Conservation (phyloP, 441 rosid species). For the Adansonia madagascariensis region DNA sequence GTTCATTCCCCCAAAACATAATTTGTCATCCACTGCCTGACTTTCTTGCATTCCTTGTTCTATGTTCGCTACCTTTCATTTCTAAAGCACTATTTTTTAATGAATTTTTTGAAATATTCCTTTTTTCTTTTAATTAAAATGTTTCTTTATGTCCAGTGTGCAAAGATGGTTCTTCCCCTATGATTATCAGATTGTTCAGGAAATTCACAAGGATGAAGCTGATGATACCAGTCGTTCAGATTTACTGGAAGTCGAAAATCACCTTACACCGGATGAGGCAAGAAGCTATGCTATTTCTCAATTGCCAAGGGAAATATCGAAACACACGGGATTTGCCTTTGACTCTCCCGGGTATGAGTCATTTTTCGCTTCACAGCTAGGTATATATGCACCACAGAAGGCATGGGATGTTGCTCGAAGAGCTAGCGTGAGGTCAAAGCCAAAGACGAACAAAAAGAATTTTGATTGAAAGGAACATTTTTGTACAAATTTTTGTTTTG, state of each 20-base stretch:
- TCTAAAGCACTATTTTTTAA: not conserved
- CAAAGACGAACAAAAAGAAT: constrained; percentile 46
- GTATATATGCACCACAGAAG: constrained; percentile 82
- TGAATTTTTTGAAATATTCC: not conserved
- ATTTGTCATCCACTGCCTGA: too few relatives aligned
- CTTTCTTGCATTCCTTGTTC: not conserved
- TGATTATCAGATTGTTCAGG: constrained; percentile 92
- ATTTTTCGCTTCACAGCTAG: constrained; percentile 65
- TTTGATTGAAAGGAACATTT: constrained; percentile 31
- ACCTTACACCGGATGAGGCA: constrained; percentile 76
- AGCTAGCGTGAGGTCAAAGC: constrained; percentile 74
- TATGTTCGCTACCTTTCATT: not conserved
- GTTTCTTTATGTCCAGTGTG: constrained; percentile 46
- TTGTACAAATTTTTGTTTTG: constrained; percentile 31
- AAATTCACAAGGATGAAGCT: constrained; percentile 74
- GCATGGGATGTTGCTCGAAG: constrained; percentile 98
- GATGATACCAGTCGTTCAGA: constrained; percentile 57
- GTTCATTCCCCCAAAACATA: not conserved
- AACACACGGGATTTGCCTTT: constrained; percentile 92
- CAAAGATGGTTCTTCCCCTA: constrained; percentile 95
- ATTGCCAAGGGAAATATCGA: constrained; percentile 88
- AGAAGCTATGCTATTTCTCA: constrained; percentile 86
- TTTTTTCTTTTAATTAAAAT: not conserved
- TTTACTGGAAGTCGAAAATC: constrained; percentile 56
- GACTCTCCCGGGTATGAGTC: constrained; percentile 89